These are phyloP conservation scores for Sedum album DNA, from an alignment of 164 flowering plant genomes.

Conservation along the genomic window DNA sequence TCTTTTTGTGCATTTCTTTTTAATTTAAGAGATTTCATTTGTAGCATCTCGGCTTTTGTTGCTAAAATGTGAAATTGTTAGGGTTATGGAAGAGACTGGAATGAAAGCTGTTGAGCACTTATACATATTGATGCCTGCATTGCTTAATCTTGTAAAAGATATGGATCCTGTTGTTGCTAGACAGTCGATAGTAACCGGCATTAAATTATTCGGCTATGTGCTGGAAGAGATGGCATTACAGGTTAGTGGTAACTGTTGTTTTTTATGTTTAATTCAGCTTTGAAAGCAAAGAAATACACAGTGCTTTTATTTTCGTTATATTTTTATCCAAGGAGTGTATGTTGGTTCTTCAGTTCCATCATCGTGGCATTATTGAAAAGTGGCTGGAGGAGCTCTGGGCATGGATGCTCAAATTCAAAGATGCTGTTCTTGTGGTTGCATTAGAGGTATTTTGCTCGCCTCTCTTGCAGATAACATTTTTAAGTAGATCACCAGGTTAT, in stretches of 20 bases:
- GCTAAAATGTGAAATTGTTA: slow-evolving; percentile 22
- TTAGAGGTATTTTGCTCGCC: slow-evolving; percentile 39
- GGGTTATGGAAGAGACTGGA: slow-evolving; percentile 67
- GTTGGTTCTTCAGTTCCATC: slow-evolving; percentile 39
- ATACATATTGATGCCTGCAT: slow-evolving; percentile 39
- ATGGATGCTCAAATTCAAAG: slow-evolving; percentile 75
- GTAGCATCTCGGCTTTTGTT: no score
- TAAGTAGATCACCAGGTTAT: no score
- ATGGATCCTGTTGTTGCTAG: slow-evolving; percentile 42
- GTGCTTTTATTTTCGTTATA: not conserved
- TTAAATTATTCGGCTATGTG: slow-evolving; percentile 41
- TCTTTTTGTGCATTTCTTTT: not conserved
- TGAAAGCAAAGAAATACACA: no score
- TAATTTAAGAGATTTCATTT: not conserved
- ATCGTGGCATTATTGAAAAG: slow-evolving; percentile 62
- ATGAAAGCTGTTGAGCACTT: slow-evolving; percentile 53
- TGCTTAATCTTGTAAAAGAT: slow-evolving; percentile 52
- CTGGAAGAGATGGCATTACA: slow-evolving; percentile 68
- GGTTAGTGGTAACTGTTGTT: slow-evolving; percentile 27
- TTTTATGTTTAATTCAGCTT: not conserved
- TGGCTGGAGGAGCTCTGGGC: slow-evolving; percentile 85
- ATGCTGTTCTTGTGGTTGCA: slow-evolving; percentile 44
- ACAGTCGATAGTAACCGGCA: slow-evolving; percentile 59
- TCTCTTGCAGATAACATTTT: not conserved
- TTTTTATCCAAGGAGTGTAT: not conserved